A percentile compares a stretch with the other conserved stretches of the same genome.
phyloP scores from a whole-genome alignment of 805 yeast species.

The Kodamaea kaohsiungensis region DNA sequence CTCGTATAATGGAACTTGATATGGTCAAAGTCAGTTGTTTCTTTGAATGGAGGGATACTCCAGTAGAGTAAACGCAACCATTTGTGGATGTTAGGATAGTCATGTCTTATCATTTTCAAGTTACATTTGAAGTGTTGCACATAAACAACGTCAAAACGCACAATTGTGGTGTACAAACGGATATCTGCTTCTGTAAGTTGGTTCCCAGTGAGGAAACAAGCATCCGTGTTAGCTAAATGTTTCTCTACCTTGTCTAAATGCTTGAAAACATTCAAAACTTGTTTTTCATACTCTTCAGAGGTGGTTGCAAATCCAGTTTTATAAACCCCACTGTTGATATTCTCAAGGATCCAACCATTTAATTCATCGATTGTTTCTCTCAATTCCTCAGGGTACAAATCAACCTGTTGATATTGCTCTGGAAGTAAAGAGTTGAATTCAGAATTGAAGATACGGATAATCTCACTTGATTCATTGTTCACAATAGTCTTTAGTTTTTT shows the following conservation, averaged over 20 bases:
- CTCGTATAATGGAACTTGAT: slow-evolving; percentile 90
- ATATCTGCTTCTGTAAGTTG: slow-evolving; percentile 87
- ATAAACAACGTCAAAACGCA: slow-evolving; percentile 91
- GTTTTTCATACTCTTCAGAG: slow-evolving; percentile 77
- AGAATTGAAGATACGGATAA: slow-evolving; percentile 77
- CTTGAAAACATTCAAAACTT: slow-evolving; percentile 61
- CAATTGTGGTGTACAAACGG: slow-evolving; percentile 80
- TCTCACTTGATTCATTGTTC: slow-evolving; percentile 88
- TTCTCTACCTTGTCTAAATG: slow-evolving; percentile 62
- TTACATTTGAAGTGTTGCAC: slow-evolving; percentile 96
- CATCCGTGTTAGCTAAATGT: slow-evolving; percentile 31
- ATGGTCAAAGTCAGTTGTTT: slow-evolving; percentile 85
- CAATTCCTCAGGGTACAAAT: slow-evolving; percentile 62
- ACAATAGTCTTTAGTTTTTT: slow-evolving; percentile 79
- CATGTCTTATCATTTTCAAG: slow-evolving; percentile 72
- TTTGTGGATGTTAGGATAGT: slow-evolving; percentile 73
- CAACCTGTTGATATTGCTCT: slow-evolving; percentile 48
- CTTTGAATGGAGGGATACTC: slow-evolving; percentile 67
- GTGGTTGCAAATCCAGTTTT: slow-evolving; percentile 86
- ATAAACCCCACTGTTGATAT: slow-evolving; percentile 90
- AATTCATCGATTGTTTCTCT: slow-evolving; percentile 66
- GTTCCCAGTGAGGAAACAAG: slow-evolving; percentile 55
- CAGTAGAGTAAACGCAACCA: slow-evolving; percentile 88
- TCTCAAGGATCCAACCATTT: slow-evolving; percentile 79
- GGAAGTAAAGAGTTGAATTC: slow-evolving; percentile 64